These are phyloP conservation scores for Hypomyces perniciosus DNA, from an alignment of 2,329 filamentous ascomycete genomes.

Conservation along the genomic window DNA sequence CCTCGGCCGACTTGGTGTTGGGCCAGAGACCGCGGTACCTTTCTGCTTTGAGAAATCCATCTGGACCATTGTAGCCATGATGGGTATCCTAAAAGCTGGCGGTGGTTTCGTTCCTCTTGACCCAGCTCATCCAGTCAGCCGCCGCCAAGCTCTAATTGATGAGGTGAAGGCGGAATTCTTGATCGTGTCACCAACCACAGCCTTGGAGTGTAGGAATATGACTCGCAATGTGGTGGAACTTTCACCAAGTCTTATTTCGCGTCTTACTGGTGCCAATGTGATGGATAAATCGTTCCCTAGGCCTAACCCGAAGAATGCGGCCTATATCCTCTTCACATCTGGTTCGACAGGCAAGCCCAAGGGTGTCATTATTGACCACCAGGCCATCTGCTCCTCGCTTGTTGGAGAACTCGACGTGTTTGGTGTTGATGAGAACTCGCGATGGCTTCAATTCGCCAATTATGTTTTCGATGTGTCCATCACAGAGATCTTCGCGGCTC, in stretches of 20 bases:
- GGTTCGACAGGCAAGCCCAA: background rate
- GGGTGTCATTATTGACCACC: constrained; percentile 1
- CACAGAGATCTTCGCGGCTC: constrained; percentile 2
- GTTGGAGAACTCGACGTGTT: background rate
- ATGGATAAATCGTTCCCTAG: background rate
- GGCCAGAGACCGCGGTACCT: background rate
- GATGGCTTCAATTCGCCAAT: constrained; percentile 9
- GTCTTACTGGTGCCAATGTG: background rate
- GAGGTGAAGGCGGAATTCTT: background rate
- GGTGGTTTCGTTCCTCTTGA: background rate
- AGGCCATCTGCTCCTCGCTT: background rate
- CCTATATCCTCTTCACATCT: background rate
- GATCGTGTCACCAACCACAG: no score
- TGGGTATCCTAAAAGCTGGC: background rate
- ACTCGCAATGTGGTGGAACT: background rate
- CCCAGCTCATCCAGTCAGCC: background rate
- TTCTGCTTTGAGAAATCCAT: constrained; percentile 2
- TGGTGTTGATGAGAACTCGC: background rate
- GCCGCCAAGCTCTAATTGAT: background rate
- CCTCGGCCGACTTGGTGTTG: background rate
- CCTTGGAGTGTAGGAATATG: no score
- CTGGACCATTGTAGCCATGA: constrained; percentile 2
- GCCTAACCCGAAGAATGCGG: background rate
- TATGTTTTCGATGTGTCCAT: constrained; percentile 12
- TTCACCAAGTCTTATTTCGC: background rate